These are phyloP conservation scores for Aeschynomene evenia DNA, from an alignment of 306 rosid genomes.

Conservation along the genomic window DNA sequence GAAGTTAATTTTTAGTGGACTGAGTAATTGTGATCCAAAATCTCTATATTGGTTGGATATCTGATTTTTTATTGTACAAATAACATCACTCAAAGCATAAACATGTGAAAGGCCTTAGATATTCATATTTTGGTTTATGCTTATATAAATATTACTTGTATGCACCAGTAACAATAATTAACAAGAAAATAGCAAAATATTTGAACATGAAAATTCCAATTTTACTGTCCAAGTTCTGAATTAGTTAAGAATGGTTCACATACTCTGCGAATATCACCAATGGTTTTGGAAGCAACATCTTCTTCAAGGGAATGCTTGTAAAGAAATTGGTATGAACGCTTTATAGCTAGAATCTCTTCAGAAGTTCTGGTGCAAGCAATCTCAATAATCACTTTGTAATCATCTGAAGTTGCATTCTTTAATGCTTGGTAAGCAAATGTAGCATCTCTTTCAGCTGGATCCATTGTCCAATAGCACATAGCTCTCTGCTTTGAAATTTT, in stretches of 20 bases:
- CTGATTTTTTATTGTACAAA: too few relatives aligned
- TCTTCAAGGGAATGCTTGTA: slow-evolving; percentile 56
- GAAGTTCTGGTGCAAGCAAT: slow-evolving; percentile 45
- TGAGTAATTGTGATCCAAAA: too few relatives aligned
- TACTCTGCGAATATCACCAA: slow-evolving; percentile 44
- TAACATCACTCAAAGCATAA: too few relatives aligned
- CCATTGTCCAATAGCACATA: slow-evolving; percentile 50
- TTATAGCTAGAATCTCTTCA: slow-evolving; percentile 48
- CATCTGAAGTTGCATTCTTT: slow-evolving; percentile 31
- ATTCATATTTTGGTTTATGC: background rate
- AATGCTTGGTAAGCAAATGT: slow-evolving; percentile 34
- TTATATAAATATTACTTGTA: background rate
- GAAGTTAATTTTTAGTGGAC: too few relatives aligned
- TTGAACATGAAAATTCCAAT: too few relatives aligned
- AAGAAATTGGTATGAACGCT: slow-evolving; percentile 38
- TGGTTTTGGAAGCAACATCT: slow-evolving; percentile 48
- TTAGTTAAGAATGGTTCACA: slow-evolving; percentile 1
- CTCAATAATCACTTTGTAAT: slow-evolving; percentile 44
- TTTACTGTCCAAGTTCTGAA: too few relatives aligned
- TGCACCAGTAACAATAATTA: background rate
- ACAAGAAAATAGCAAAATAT: too few relatives aligned
- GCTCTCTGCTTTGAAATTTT: slow-evolving; percentile 40
- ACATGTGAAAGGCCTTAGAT: background rate
- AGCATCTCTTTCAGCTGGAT: slow-evolving; percentile 58
- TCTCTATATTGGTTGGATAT: too few relatives aligned